These are phyloP conservation scores for Fusarium setosum DNA, from an alignment of 2,329 filamentous ascomycete genomes.

Conservation along the genomic window DNA sequence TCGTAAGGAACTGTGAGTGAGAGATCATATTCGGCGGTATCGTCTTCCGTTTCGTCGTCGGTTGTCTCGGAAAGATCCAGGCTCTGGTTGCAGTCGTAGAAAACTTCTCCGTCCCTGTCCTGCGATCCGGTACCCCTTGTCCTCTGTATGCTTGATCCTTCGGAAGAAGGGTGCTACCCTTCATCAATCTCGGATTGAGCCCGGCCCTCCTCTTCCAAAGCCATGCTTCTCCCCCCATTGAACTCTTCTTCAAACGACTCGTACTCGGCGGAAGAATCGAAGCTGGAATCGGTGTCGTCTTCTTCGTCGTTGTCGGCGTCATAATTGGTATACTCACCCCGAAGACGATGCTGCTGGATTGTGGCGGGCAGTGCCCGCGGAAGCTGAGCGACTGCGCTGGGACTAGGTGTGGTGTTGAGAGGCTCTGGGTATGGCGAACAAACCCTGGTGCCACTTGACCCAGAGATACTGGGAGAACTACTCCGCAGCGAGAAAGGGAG, in stretches of 20 bases:
- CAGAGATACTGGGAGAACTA: slow-evolving; percentile 42
- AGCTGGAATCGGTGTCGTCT: slow-evolving; percentile 11
- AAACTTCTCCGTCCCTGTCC: slow-evolving; percentile 22
- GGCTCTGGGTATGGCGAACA: slow-evolving; percentile 56
- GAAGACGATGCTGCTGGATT: slow-evolving; percentile 57
- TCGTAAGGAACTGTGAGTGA: slow-evolving; percentile 59
- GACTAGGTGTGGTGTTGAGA: slow-evolving; percentile 44
- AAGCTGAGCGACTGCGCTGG: slow-evolving; percentile 35
- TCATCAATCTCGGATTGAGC: neutral
- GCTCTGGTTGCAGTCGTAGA: slow-evolving; percentile 28
- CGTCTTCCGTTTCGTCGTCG: slow-evolving; percentile 34
- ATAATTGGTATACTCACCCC: slow-evolving; percentile 57
- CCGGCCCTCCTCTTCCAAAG: slow-evolving; percentile 1
- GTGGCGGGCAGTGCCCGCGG: slow-evolving; percentile 25
- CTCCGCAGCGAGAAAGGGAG: slow-evolving; percentile 49
- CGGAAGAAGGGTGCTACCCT: slow-evolving; percentile 37
- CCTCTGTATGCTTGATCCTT: slow-evolving; percentile 3
- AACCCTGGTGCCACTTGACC: slow-evolving; percentile 38
- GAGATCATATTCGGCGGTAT: slow-evolving; percentile 39
- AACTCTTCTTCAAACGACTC: slow-evolving; percentile 3
- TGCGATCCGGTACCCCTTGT: neutral
- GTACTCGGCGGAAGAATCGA: slow-evolving; percentile 18
- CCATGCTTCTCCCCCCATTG: neutral
- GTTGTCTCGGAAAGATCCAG: slow-evolving; percentile 17
- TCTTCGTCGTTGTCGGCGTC: slow-evolving; percentile 43